phyloP scores from a whole-genome alignment of 176 grass and related monocot species.

The Coix lacrymajobi region DNA sequence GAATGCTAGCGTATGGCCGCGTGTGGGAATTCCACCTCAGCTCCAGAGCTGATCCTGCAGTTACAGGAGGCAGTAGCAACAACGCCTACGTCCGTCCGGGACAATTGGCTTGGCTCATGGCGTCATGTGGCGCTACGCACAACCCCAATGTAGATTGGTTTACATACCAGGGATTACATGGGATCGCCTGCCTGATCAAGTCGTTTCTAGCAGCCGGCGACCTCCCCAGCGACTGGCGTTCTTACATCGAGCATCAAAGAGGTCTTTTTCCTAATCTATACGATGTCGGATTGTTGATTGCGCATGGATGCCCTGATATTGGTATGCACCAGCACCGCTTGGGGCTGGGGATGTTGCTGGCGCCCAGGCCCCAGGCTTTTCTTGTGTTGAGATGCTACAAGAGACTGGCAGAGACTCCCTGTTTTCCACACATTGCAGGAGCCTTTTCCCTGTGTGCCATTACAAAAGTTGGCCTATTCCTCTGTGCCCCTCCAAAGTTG shows the following conservation, averaged over 20 bases:
- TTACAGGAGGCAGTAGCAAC: not conserved
- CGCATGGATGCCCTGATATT: not conserved
- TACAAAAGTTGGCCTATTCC: no score
- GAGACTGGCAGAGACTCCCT: not conserved
- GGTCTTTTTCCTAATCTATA: not conserved
- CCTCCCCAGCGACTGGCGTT: not conserved
- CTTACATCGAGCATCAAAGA: not conserved
- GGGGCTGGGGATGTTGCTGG: not conserved
- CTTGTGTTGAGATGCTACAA: not conserved
- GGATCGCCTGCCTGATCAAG: not conserved
- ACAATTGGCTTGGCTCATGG: not conserved
- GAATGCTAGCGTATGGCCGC: not conserved
- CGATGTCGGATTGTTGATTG: not conserved
- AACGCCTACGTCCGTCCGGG: not conserved
- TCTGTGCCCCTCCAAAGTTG: no score
- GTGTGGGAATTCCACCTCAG: not conserved
- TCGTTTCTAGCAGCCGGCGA: not conserved
- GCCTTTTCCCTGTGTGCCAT: no score
- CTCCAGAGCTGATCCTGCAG: not conserved
- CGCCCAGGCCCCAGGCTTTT: not conserved
- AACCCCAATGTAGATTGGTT: not conserved
- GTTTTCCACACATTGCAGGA: not conserved
- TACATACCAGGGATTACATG: not conserved
- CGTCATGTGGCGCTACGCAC: not conserved
- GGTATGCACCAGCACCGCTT: not conserved